Evolutionary conservation across 1,284 basidiomycete genomes (phyloP).

Genomic region (Salmacisia buchloeana): DNA sequence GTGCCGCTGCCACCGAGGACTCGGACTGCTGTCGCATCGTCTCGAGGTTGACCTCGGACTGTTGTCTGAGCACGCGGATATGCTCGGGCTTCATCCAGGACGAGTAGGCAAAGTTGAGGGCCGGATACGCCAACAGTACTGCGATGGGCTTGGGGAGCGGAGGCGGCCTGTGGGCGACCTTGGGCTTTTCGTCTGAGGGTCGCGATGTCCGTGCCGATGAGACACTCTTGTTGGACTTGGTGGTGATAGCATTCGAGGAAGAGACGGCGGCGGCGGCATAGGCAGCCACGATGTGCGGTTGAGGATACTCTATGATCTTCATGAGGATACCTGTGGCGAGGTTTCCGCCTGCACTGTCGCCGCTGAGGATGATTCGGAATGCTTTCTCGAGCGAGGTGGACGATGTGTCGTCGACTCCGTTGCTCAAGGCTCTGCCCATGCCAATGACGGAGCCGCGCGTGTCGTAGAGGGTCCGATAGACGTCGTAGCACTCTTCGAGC

Average conservation of each 20-base stretch:
- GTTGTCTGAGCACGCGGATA: constrained; percentile 69
- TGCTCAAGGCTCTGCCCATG: constrained; percentile 58
- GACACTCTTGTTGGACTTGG: not conserved
- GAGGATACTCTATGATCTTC: constrained; percentile 42
- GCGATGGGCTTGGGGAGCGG: constrained; percentile 64
- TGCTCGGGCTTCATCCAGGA: constrained; percentile 90
- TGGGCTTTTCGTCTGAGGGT: no score
- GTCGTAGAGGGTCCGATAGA: constrained; percentile 74
- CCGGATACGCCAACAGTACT: constrained; percentile 67
- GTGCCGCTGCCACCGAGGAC: constrained; percentile 9
- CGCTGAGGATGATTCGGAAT: constrained; percentile 35
- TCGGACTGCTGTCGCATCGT: constrained; percentile 7
- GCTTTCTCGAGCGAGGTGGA: constrained; percentile 15
- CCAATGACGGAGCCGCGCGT: constrained; percentile 75
- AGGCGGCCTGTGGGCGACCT: no score
- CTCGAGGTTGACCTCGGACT: constrained; percentile 42
- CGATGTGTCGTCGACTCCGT: not conserved
- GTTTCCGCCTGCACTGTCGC: constrained; percentile 43
- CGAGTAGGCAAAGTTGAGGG: constrained; percentile 84
- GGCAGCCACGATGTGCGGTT: constrained; percentile 35
- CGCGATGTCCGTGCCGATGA: no score
- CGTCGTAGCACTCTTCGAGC: constrained; percentile 87
- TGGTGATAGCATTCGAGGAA: constrained; percentile 62
- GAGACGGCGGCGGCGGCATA: no score
- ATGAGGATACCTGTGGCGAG: constrained; percentile 31